A percentile compares a stretch with the other conserved stretches of the same genome.
Conservation (phyloP, 331 rosid species). For the Ulmus americana region DNA sequence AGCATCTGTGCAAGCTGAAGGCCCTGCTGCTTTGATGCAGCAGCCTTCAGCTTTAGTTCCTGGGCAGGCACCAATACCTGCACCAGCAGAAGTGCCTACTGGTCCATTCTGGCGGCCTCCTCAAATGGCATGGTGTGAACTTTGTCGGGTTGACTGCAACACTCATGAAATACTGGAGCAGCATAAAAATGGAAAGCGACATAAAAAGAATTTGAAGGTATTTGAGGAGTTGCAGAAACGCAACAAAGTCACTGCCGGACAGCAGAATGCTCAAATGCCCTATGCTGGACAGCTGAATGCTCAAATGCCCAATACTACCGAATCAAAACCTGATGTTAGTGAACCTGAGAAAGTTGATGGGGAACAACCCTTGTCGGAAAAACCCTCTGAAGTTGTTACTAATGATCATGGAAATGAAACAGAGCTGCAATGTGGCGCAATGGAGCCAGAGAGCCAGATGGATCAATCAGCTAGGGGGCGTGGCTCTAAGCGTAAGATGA, state of each 20-base stretch:
- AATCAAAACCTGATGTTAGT: constrained; percentile 37
- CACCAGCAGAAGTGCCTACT: constrained; percentile 42
- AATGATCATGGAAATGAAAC: constrained; percentile 35
- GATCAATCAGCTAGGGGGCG: constrained; percentile 41
- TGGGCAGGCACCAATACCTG: constrained; percentile 30
- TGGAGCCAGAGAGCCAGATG: constrained; percentile 26
- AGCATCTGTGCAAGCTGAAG: constrained; percentile 36
- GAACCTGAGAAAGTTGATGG: constrained; percentile 39
- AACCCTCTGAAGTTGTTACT: constrained; percentile 31
- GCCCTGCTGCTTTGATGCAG: constrained; percentile 28
- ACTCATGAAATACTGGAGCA: constrained; percentile 65
- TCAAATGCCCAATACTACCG: constrained; percentile 38
- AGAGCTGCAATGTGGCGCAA: constrained; percentile 34
- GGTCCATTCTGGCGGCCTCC: constrained; percentile 37
- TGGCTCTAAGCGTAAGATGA: constrained; percentile 58
- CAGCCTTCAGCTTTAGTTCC: constrained; percentile 43
- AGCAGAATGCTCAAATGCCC: constrained; percentile 37
- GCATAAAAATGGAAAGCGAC: constrained; percentile 73
- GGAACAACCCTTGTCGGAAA: constrained; percentile 27
- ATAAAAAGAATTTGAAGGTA: constrained; percentile 49
- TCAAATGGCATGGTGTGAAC: constrained; percentile 58
- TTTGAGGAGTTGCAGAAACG: constrained; percentile 57
- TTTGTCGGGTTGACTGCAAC: constrained; percentile 85
- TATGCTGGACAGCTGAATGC: not conserved
- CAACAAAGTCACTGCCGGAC: constrained; percentile 44